A percentile compares a stretch with the other conserved stretches of the same genome.
These are phyloP conservation scores for Casuarina glauca DNA, from an alignment of 306 rosid genomes.

Conservation along the genomic window DNA sequence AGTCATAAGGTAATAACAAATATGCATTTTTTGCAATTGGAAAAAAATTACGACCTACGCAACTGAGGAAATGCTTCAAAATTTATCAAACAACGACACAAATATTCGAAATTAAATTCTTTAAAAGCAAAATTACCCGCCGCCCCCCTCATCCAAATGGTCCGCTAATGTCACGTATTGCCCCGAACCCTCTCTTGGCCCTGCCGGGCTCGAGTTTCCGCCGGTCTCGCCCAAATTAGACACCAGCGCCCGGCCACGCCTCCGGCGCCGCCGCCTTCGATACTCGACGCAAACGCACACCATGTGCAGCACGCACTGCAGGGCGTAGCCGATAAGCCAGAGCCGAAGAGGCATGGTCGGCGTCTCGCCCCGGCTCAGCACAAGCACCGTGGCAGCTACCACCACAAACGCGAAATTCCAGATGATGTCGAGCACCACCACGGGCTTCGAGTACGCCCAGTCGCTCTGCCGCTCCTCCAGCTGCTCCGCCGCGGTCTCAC, in stretches of 20 bases:
- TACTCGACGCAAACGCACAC: conserved; percentile 77
- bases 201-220: conserved; percentile 44
- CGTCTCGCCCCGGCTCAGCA: conserved; percentile 55
- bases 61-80: not conserved
- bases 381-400: conserved; percentile 54
- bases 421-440: conserved; percentile 76
- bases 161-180: conserved; percentile 48
- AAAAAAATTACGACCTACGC: no score
- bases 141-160: conserved; percentile 54
- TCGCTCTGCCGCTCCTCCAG: conserved; percentile 95
- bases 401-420: conserved; percentile 85
- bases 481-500: conserved; percentile 95
- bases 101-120: not conserved
- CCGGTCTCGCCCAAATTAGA: conserved; percentile 30
- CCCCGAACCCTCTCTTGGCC: conserved; percentile 47
- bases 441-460: conserved; percentile 97
- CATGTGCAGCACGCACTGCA: conserved; percentile 81
- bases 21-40: no score
- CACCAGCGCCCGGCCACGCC: conserved; percentile 12
- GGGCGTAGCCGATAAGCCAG: conserved; percentile 78
- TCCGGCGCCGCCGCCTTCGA: conserved; percentile 50
- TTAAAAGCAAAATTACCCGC: conserved; percentile 44
- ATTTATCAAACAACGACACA: not conserved
- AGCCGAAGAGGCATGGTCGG: conserved; percentile 78
- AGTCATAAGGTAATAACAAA: not conserved